A percentile compares a stretch with the other conserved stretches of the same genome.
Conservation (phyloP, 208 protist species). For the Wallacemonas sp. region DNA sequence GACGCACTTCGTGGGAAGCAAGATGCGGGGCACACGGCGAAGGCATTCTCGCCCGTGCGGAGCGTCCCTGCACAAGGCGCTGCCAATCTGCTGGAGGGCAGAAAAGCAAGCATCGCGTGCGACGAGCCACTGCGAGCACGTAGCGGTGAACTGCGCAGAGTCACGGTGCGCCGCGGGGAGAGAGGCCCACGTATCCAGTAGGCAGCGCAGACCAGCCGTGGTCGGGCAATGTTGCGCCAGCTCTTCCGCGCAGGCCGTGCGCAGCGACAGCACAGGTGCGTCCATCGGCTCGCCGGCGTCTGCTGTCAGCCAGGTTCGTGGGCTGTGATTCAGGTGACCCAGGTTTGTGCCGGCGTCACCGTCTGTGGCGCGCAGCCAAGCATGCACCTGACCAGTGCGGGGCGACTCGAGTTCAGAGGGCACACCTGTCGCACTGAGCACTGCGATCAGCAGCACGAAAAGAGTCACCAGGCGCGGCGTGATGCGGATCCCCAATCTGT, state of each 20-base stretch:
- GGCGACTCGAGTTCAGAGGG: not conserved
- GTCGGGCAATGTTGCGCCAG: constrained; percentile 14
- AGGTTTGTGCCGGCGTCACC: not conserved
- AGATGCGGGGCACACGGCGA: constrained; percentile 36
- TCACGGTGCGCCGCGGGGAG: not conserved
- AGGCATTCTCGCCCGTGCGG: constrained; percentile 58
- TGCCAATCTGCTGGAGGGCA: constrained; percentile 29
- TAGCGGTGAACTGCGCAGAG: constrained; percentile 17
- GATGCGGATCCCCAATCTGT: not conserved
- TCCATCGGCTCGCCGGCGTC: not conserved
- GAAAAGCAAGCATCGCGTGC: constrained; percentile 60
- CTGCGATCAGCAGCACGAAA: not conserved
- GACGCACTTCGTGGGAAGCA: constrained; percentile 48
- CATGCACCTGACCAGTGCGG: not conserved
- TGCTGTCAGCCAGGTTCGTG: not conserved
- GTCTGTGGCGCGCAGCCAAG: not conserved
- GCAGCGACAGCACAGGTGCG: constrained; percentile 13
- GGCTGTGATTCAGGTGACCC: not conserved
- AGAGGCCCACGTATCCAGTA: constrained; percentile 12
- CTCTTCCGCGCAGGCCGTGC: constrained; percentile 16
- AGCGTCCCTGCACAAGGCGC: constrained; percentile 23
- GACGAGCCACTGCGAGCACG: constrained; percentile 58
- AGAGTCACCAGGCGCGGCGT: not conserved
- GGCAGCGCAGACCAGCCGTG: constrained; percentile 13
- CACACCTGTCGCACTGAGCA: not conserved